Evolutionary conservation across 305 asterid species (phyloP).

Genomic region (Plantago coronopus): DNA sequence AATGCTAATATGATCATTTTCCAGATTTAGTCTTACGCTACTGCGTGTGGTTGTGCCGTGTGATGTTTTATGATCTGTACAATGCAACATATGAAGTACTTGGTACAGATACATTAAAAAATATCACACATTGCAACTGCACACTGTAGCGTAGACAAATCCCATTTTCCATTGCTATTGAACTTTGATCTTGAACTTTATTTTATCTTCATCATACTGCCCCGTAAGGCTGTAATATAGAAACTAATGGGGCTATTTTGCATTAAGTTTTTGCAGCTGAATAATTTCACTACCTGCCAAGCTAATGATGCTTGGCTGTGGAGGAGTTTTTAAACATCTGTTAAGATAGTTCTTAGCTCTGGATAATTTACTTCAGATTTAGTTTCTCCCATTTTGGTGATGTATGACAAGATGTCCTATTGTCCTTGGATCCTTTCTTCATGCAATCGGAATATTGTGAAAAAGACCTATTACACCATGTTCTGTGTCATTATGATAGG

Average conservation of each 20-base stretch:
- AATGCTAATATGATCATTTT: neutral
- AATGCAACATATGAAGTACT: too few species aligned
- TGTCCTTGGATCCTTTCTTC: conserved; percentile 23
- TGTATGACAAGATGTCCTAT: neutral
- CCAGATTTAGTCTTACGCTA: too few species aligned
- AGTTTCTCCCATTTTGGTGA: neutral
- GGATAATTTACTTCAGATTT: neutral
- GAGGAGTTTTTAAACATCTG: neutral
- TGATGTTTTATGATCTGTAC: too few species aligned
- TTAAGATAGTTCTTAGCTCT: conserved; percentile 2
- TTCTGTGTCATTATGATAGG: conserved; percentile 15
- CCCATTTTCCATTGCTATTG: neutral
- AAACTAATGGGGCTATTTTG: conserved; percentile 1
- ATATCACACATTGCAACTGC: too few species aligned
- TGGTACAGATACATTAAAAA: too few species aligned
- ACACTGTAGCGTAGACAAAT: too few species aligned
- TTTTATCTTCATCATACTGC: neutral
- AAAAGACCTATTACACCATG: neutral
- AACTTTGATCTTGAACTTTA: neutral
- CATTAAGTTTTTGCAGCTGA: neutral
- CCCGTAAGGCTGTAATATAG: neutral
- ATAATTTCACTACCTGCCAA: neutral
- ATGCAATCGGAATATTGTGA: neutral
- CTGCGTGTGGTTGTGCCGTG: too few species aligned
- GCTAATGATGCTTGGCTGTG: conserved; percentile 1